These are phyloP conservation scores for Hibiscus tridactylites DNA, from an alignment of 345 rosid genomes.

Conservation along the genomic window DNA sequence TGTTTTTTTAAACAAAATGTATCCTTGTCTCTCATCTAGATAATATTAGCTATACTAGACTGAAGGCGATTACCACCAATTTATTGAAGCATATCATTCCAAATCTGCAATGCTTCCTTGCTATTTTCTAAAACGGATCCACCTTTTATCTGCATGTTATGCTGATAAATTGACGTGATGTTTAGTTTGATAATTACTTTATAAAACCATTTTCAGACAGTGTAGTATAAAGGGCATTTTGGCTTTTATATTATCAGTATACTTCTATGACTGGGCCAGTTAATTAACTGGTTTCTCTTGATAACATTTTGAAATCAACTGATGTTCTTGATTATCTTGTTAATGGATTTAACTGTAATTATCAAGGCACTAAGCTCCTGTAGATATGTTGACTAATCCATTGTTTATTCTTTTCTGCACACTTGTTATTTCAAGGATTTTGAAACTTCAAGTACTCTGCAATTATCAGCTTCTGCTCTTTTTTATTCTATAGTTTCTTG, in stretches of 20 bases:
- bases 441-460: not conserved
- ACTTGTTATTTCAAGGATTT: not conserved
- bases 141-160: not conserved
- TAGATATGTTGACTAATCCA: not conserved
- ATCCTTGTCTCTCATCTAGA: not conserved
- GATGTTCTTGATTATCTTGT: not conserved
- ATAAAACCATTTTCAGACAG: not conserved
- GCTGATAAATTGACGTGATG: not conserved
- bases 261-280: not conserved
- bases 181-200: conserved; percentile 2
- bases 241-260: not conserved
- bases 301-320: not conserved
- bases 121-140: not conserved
- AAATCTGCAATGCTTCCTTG: not conserved
- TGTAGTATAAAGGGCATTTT: not conserved
- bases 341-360: not conserved
- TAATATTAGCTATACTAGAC: not conserved
- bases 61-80: not conserved
- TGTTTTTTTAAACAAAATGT: not conserved
- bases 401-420: not conserved
- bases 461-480: conserved; percentile 2
- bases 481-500: not conserved
- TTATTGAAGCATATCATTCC: not conserved
- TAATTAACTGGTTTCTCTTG: not conserved
- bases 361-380: not conserved